Conservation (phyloP, 2,329 filamentous ascomycete genomes). For the Sporothrix luriei region DNA sequence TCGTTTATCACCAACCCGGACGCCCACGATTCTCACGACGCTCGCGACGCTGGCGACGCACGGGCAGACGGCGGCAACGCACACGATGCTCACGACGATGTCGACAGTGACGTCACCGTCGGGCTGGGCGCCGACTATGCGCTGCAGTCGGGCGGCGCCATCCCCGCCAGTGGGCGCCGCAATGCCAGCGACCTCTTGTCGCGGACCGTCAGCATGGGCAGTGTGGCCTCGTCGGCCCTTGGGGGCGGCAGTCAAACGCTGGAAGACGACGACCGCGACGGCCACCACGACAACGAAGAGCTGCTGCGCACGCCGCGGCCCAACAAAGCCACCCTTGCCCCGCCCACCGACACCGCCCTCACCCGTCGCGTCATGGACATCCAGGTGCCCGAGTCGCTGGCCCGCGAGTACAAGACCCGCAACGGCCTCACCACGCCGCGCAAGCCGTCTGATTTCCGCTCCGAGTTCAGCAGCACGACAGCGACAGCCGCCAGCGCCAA, state of each 20-base stretch:
- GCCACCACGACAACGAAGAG: conserved; percentile 45
- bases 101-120: conserved; percentile 72
- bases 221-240: conserved; percentile 70
- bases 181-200: conserved; percentile 62
- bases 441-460: conserved; percentile 51
- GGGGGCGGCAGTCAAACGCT: conserved; percentile 49
- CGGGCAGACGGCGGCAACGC: conserved; percentile 62
- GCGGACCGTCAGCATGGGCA: conserved; percentile 82
- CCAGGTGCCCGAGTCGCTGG: conserved; percentile 85
- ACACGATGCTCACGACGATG: conserved; percentile 63
- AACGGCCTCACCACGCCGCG: conserved; percentile 64
- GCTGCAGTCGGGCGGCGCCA: conserved; percentile 77
- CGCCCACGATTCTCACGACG: conserved; percentile 40
- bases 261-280: conserved; percentile 47
- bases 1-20: conserved; percentile 60
- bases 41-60: no score
- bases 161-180: conserved; percentile 59
- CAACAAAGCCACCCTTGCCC: conserved; percentile 49
- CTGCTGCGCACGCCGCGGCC: conserved; percentile 71
- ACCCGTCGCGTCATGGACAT: conserved; percentile 87
- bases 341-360: conserved; percentile 85
- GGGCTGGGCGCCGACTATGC: conserved; percentile 73
- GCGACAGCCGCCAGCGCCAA: conserved; percentile 38
- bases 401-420: conserved; percentile 80
- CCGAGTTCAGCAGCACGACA: conserved; percentile 43